Conservation (phyloP, 371 early-diverging fungal genomes). For the Mucor circinelloides region DNA sequence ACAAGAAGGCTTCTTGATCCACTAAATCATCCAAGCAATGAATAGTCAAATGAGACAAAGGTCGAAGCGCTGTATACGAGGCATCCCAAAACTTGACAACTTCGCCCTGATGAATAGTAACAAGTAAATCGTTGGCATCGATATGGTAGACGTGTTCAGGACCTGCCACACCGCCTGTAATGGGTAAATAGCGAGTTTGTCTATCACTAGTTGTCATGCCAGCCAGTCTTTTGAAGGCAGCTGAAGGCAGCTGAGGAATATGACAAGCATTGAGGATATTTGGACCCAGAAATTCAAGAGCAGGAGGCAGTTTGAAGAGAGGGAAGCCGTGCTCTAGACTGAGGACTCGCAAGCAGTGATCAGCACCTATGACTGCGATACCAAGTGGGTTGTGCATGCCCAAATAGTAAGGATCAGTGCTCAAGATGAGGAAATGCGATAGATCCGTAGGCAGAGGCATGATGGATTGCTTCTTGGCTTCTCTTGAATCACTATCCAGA, state of each 20-base stretch:
- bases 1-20: conserved; percentile 25
- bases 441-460: conserved; percentile 48
- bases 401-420: conserved; percentile 47
- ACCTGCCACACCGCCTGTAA: conserved; percentile 50
- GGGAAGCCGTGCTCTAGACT: conserved; percentile 42
- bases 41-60: conserved; percentile 51
- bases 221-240: conserved; percentile 29
- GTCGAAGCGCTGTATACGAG: conserved; percentile 47
- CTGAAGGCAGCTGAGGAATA: conserved; percentile 27
- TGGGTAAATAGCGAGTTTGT: conserved; percentile 42
- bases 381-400: conserved; percentile 50
- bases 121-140: conserved; percentile 48
- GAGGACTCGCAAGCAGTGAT: conserved; percentile 35
- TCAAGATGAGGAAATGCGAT: conserved; percentile 52
- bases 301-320: conserved; percentile 45
- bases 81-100: conserved; percentile 62
- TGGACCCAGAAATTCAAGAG: conserved; percentile 49
- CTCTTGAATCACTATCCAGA: conserved; percentile 38
- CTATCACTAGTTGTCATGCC: conserved; percentile 5
- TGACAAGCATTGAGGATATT: conserved; percentile 35
- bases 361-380: conserved; percentile 40
- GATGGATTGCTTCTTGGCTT: conserved; percentile 50
- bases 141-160: conserved; percentile 47
- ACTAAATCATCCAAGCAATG: conserved; percentile 19
- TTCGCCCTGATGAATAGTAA: conserved; percentile 51